Conservation (phyloP, 345 rosid genomes). For the Euclidium syriacum region DNA sequence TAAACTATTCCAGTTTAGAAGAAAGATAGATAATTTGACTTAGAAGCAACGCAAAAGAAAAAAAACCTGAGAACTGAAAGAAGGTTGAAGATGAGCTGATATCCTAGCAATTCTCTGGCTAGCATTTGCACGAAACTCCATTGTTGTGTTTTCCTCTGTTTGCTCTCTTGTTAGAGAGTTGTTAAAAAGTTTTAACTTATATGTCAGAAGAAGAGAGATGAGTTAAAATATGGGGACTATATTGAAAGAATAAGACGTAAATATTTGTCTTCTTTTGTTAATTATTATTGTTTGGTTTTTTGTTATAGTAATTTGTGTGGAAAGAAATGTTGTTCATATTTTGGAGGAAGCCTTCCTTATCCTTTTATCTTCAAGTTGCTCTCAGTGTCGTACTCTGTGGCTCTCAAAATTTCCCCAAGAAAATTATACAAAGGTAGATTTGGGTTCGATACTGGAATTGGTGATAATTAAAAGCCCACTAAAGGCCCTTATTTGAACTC, state of each 20-base stretch:
- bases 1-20: not conserved
- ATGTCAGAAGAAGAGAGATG: conserved; percentile 23
- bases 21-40: conserved; percentile 7
- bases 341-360: conserved; percentile 40
- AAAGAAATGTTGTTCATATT: conserved; percentile 31
- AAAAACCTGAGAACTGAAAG: conserved; percentile 43
- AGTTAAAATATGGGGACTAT: conserved; percentile 29
- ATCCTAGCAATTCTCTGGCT: conserved; percentile 53
- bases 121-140: conserved; percentile 49
- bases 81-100: conserved; percentile 61
- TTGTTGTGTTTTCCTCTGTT: conserved; percentile 18
- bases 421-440: not conserved
- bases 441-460: not conserved
- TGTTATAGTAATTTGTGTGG: conserved; percentile 34
- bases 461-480: not conserved
- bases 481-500: no score
- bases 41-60: not conserved
- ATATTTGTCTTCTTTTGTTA: not conserved
- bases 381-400: conserved; percentile 30
- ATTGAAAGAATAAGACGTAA: conserved; percentile 45
- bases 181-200: not conserved
- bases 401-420: conserved; percentile 19
- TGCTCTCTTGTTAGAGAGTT: conserved; percentile 2
- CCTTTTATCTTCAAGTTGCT: conserved; percentile 24
- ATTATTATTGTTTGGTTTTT: not conserved